Conservation (phyloP, 306 rosid genomes). For the Benincasa hispida region DNA sequence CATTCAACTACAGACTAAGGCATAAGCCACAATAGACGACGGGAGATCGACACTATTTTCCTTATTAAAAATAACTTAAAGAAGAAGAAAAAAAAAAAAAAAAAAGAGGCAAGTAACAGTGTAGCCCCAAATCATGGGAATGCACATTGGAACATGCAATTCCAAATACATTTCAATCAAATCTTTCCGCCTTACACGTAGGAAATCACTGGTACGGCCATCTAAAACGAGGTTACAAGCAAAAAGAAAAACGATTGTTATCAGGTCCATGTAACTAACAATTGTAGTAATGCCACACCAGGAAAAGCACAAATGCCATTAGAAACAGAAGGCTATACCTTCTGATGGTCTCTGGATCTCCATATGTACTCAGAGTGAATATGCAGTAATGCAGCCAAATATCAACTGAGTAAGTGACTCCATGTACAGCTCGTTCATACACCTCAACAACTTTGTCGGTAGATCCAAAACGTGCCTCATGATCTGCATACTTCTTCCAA, state of each 20-base stretch:
- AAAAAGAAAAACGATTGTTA: constrained; percentile 23
- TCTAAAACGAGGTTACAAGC: constrained; percentile 64
- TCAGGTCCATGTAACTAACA: constrained; percentile 34
- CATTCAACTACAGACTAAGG: constrained; percentile 54
- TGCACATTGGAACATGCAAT: constrained; percentile 38
- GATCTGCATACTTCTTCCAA: constrained; percentile 99
- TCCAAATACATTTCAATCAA: constrained; percentile 66
- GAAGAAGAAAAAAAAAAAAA: no score
- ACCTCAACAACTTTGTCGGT: constrained; percentile 92
- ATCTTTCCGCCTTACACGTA: constrained; percentile 67
- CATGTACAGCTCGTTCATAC: constrained; percentile 92
- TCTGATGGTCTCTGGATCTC: constrained; percentile 86
- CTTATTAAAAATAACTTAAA: constrained; percentile 2
- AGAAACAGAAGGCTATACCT: constrained; percentile 55
- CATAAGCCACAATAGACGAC: constrained; percentile 19
- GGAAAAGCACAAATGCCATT: background rate
- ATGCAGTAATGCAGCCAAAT: constrained; percentile 99
- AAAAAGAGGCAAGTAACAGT: background rate
- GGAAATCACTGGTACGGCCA: constrained; percentile 75
- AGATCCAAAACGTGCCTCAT: constrained; percentile 73
- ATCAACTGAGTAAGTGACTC: constrained; percentile 95
- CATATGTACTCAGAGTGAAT: constrained; percentile 76
- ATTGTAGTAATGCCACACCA: background rate
- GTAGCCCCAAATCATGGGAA: constrained; percentile 39
- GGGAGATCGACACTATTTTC: constrained; percentile 17